These are phyloP conservation scores for Phytophthora hybrid DNA, from an alignment of 352 stramenopile genomes.

Conservation along the genomic window DNA sequence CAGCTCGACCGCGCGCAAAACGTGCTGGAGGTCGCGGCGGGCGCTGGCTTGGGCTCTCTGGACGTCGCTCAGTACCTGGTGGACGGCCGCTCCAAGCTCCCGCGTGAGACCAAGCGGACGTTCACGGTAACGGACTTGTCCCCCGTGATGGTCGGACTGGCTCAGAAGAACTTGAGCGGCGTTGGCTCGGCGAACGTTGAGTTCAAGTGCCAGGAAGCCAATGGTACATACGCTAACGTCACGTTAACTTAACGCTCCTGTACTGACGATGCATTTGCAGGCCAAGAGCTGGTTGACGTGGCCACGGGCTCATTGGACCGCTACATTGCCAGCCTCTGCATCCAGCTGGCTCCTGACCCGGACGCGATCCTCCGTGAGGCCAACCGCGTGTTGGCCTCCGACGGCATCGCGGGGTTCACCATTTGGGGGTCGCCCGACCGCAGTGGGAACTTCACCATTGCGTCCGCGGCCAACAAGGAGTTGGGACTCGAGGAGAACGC, in stretches of 20 bases:
- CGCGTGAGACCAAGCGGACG: conserved; percentile 33
- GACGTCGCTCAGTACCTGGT: conserved; percentile 43
- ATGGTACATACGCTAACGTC: conserved; percentile 26
- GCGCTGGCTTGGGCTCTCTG: conserved; percentile 54
- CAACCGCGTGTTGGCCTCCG: conserved; percentile 44
- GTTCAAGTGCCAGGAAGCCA: conserved; percentile 49
- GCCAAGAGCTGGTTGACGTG: conserved; percentile 51
- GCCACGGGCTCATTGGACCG: conserved; percentile 48
- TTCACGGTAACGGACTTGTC: conserved; percentile 57
- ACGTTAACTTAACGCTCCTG: too few relatives aligned
- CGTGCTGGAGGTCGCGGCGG: conserved; percentile 64
- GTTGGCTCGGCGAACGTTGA: conserved; percentile 9
- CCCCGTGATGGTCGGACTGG: conserved; percentile 52
- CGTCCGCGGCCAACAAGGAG: conserved; percentile 37
- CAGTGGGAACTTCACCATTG: conserved; percentile 50
- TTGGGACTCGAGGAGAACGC: conserved; percentile 40
- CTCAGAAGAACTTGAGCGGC: conserved; percentile 39
- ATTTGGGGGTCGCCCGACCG: conserved; percentile 63
- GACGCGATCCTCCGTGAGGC: conserved; percentile 60
- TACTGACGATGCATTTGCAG: conserved; percentile 14
- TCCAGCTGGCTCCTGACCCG: conserved; percentile 57
- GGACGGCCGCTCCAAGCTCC: conserved; percentile 24
- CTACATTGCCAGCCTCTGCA: conserved; percentile 59
- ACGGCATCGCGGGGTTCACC: conserved; percentile 60
- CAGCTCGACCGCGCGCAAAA: conserved; percentile 47